These are phyloP conservation scores for Pythium vanterpoolii DNA, from an alignment of 352 stramenopile genomes.

Conservation along the genomic window DNA sequence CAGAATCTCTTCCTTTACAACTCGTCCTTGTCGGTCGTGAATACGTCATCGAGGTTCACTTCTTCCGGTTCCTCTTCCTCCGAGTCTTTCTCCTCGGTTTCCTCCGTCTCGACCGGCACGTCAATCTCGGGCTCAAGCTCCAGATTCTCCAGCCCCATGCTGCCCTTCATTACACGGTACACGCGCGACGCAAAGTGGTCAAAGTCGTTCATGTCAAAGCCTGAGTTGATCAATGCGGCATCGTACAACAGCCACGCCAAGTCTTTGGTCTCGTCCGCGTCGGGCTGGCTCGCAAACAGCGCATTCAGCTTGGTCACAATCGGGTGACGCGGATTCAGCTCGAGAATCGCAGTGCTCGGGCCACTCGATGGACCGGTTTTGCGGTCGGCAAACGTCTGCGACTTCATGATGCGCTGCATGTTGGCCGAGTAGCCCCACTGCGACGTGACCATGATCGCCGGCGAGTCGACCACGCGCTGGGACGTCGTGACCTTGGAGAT, in stretches of 20 bases:
- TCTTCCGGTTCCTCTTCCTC: slow-evolving; percentile 42
- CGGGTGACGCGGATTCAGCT: slow-evolving; percentile 99
- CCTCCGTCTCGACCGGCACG: slow-evolving; percentile 70
- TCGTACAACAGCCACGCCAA: slow-evolving; percentile 97
- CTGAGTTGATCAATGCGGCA: slow-evolving; percentile 96
- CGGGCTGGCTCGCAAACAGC: slow-evolving; percentile 51
- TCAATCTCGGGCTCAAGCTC: slow-evolving; percentile 96
- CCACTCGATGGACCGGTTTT: slow-evolving; percentile 31
- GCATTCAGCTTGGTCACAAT: slow-evolving; percentile 96
- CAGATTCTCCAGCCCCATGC: slow-evolving; percentile 89
- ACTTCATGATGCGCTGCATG: slow-evolving; percentile 99
- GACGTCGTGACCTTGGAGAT: slow-evolving; percentile 96
- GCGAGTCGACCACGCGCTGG: slow-evolving; percentile 90
- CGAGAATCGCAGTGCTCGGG: slow-evolving; percentile 90
- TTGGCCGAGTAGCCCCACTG: slow-evolving; percentile 98
- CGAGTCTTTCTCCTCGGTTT: slow-evolving; percentile 37
- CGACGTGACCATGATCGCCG: slow-evolving; percentile 95
- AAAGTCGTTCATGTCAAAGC: slow-evolving; percentile 94
- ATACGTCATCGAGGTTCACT: background rate
- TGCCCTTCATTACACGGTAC: slow-evolving; percentile 92
- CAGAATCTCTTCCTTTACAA: slow-evolving; percentile 32
- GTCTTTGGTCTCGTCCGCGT: slow-evolving; percentile 89
- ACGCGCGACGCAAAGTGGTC: slow-evolving; percentile 93
- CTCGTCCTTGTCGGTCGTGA: slow-evolving; percentile 63
- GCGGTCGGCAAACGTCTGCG: slow-evolving; percentile 94